Evolutionary conservation across 2,329 filamentous ascomycete species (phyloP).

Genomic region (Grosmannia penicillata): DNA sequence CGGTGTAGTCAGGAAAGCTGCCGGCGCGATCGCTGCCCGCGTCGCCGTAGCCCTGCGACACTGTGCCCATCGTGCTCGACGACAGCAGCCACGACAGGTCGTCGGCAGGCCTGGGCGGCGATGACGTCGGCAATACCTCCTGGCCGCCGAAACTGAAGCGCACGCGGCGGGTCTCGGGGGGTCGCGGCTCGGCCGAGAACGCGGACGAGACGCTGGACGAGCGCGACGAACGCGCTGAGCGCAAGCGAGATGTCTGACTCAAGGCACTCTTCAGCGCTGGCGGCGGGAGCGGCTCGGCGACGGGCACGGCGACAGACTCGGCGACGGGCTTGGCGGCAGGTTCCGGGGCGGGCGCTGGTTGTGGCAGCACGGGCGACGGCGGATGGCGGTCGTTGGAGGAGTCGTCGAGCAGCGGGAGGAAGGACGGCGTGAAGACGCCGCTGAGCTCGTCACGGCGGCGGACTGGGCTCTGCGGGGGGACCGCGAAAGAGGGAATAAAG

Average conservation of each 20-base stretch:
- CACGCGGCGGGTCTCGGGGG: conserved; percentile 34
- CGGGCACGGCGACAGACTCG: too few relatives aligned
- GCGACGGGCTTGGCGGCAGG: too few relatives aligned
- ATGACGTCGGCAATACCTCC: conserved; percentile 45
- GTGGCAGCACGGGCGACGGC: conserved; percentile 20
- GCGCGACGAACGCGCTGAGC: too few relatives aligned
- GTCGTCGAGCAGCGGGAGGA: conserved; percentile 43
- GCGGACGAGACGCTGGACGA: conserved; percentile 31
- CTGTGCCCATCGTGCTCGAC: too few relatives aligned
- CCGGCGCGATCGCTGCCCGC: too few relatives aligned
- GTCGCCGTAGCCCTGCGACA: too few relatives aligned
- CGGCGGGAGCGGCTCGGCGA: conserved; percentile 5
- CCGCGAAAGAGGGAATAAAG: too few relatives aligned
- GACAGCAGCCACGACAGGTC: conserved; percentile 9
- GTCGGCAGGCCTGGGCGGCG: conserved; percentile 22
- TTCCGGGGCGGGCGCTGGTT: conserved; percentile 3
- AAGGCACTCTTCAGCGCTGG: conserved; percentile 36
- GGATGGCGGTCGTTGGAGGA: neutral
- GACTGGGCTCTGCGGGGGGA: neutral
- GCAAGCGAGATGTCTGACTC: too few relatives aligned
- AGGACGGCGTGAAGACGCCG: conserved; percentile 48
- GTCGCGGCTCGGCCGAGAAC: neutral
- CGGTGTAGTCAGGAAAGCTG: too few relatives aligned
- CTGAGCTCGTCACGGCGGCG: conserved; percentile 42
- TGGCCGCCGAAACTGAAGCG: conserved; percentile 46